Evolutionary conservation across 83 land plant genomes (phyloP), one percentile per base, ranked within the genome.

Genomic region (Thuja plicata): DNA sequence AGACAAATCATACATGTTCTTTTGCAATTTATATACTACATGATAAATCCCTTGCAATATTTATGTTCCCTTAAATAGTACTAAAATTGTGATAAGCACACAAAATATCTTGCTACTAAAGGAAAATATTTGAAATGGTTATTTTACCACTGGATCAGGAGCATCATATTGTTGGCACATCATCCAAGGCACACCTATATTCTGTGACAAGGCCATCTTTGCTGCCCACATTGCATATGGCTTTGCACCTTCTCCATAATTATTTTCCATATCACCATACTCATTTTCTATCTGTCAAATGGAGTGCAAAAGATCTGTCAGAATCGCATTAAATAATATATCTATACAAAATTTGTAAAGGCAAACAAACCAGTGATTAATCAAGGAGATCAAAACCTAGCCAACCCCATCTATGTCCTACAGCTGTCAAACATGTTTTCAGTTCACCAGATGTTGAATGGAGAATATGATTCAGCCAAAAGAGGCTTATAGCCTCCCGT

Each of bases 111-210:
- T 86, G 43, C 87, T 57, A 24, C 43, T 86, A 86, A 52, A 21
- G 35, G 35, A 76, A 76, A 76, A 34, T 34, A 34, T 12, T 9
- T 37, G 30, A n/a, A 57, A 46, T 78, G 45, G 17, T 71, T 21
- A 2, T 89, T 52, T 95, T 91, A 96, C 98, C 92, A 96, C 94
- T 77, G 92, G 91, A 87, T 94, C 94, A 86, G 98, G 98, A 85
- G 95, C 92, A 91, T 95, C 96, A 91, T 87, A 91, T 57, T 96
- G 98, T 81, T 93, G 94, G 90, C 98, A 96, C 98, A 96, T 96
- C 7, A 96, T 96, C 98, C 98, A 96, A 54, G 98, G 98, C 8
- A 95, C 97, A 85, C 98, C 96, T 45, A 90, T 96, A 89, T 96
- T 91, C 70, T 93, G 95, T n/a, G 96, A 92, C 89, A 94, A 86